These are phyloP conservation scores for Xanthoconium separans DNA, from an alignment of 1,284 basidiomycete genomes.

Conservation along the genomic window DNA sequence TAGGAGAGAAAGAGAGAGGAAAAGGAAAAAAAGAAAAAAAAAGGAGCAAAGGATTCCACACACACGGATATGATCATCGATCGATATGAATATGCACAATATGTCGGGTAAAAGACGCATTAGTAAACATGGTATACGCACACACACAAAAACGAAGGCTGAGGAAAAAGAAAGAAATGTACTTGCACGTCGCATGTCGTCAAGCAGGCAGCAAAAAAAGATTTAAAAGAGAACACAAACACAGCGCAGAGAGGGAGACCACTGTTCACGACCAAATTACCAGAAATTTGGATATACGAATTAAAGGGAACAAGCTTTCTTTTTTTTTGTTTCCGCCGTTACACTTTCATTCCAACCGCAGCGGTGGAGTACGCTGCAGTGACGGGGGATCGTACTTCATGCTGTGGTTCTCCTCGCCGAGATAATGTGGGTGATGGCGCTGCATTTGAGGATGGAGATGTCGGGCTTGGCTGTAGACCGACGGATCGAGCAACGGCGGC, in stretches of 20 bases:
- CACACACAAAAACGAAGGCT: not conserved
- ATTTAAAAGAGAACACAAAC: not conserved
- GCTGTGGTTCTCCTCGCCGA: constrained; percentile 33
- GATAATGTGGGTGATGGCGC: constrained; percentile 29
- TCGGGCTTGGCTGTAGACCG: constrained; percentile 21
- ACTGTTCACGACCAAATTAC: constrained; percentile 33
- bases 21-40: constrained; percentile 1
- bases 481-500: constrained; percentile 35
- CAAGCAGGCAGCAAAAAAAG: constrained; percentile 3
- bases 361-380: constrained; percentile 31
- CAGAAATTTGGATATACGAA: constrained; percentile 27
- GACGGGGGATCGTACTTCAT: constrained; percentile 35
- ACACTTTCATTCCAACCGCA: constrained; percentile 36
- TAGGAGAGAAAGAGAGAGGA: not conserved
- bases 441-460: constrained; percentile 33
- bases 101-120: constrained; percentile 15
- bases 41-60: not conserved
- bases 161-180: constrained; percentile 14
- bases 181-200: constrained; percentile 8
- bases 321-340: constrained; percentile 12
- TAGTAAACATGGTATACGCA: constrained; percentile 26
- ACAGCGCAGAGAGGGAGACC: constrained; percentile 13
- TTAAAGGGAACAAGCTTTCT: constrained; percentile 6
- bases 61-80: not conserved
- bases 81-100: constrained; percentile 24